phyloP scores from a whole-genome alignment of 164 flowering plant species.

The Echeveria elegans region DNA sequence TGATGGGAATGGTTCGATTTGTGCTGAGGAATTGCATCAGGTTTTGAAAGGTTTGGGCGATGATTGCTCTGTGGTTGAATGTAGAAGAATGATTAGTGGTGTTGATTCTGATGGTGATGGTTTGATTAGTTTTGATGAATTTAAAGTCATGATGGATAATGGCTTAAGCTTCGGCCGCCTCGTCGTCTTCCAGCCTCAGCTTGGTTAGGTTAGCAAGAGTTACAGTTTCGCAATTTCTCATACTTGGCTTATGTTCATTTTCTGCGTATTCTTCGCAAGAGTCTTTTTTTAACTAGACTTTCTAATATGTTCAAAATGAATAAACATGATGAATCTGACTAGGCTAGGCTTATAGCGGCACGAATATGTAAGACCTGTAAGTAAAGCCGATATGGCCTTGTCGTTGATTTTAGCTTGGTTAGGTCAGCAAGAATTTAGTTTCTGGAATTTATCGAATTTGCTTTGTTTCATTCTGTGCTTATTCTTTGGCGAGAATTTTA shows the following conservation, averaged over 20 bases:
- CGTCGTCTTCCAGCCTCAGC: neutral
- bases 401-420: too few relatives aligned
- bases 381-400: too few relatives aligned
- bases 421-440: too few relatives aligned
- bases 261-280: neutral
- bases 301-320: too few relatives aligned
- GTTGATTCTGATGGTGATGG: slow-evolving; percentile 70
- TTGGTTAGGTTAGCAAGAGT: neutral
- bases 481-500: too few relatives aligned
- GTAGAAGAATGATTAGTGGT: slow-evolving; percentile 62
- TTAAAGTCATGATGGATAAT: slow-evolving; percentile 56
- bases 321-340: too few relatives aligned
- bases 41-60: slow-evolving; percentile 61
- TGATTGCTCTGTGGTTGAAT: slow-evolving; percentile 43
- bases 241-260: neutral
- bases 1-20: slow-evolving; percentile 60
- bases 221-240: neutral
- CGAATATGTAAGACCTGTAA: too few relatives aligned
- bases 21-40: slow-evolving; percentile 58
- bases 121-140: slow-evolving; percentile 54
- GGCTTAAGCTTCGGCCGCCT: neutral
- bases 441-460: too few relatives aligned
- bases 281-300: too few relatives aligned
- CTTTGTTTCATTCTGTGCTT: too few relatives aligned
- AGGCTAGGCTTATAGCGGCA: too few relatives aligned